These are phyloP conservation scores for Lipomyces sp. DNA, from an alignment of 805 yeast genomes.

Conservation along the genomic window DNA sequence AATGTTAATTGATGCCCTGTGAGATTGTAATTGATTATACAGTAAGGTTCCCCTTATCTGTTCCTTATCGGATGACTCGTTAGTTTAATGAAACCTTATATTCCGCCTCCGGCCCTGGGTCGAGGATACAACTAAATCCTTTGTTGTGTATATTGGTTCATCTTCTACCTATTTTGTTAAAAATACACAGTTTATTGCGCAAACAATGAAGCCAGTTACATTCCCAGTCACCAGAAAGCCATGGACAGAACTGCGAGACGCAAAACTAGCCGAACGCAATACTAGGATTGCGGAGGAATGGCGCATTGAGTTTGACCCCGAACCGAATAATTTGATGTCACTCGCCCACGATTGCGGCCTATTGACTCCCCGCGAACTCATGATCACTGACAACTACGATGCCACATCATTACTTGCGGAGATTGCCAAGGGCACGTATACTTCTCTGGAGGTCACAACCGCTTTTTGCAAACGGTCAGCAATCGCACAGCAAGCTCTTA, in stretches of 20 bases:
- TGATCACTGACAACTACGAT: conserved; percentile 40
- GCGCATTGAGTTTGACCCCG: conserved; percentile 41
- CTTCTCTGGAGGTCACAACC: conserved; percentile 53
- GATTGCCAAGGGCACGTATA: conserved; percentile 45
- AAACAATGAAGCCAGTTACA: conserved; percentile 29
- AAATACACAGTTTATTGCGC: background rate
- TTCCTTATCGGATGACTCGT: too few species aligned
- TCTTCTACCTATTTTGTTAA: background rate
- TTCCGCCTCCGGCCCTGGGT: too few species aligned
- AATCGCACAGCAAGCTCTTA: conserved; percentile 59
- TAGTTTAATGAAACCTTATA: too few species aligned
- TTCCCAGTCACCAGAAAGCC: conserved; percentile 30
- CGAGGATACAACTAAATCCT: too few species aligned
- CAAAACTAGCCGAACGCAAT: conserved; percentile 52
- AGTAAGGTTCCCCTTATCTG: too few species aligned
- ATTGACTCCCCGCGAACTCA: conserved; percentile 39
- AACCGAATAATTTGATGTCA: conserved; percentile 18
- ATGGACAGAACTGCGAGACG: conserved; percentile 51
- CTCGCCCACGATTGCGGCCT: conserved; percentile 36
- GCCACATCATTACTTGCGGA: conserved; percentile 36
- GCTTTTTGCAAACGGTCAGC: conserved; percentile 64
- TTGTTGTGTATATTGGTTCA: background rate
- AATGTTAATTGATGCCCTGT: too few species aligned
- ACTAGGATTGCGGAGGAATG: conserved; percentile 54
- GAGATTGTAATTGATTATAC: too few species aligned